A percentile compares a stretch with the other conserved stretches of the same genome.
These are phyloP conservation scores for Claviceps sp. DNA, from an alignment of 2,329 filamentous ascomycete species.

Conservation along the genomic window DNA sequence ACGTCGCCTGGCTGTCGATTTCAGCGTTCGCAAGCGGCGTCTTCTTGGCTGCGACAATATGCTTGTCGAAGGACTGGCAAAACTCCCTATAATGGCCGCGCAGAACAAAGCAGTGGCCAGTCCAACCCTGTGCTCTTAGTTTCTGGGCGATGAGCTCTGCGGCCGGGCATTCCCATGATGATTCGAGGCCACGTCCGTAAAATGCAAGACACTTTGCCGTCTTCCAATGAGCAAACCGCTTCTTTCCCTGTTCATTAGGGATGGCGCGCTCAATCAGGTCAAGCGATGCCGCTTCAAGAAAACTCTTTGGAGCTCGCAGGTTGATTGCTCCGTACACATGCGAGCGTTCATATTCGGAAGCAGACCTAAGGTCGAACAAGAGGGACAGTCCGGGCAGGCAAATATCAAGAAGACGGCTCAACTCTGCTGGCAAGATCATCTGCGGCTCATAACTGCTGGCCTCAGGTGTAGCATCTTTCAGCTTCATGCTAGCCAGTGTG, in stretches of 20 bases:
- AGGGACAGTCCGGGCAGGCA: conserved; percentile 31
- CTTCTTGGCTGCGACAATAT: conserved; percentile 32
- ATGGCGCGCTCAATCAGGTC: conserved; percentile 39
- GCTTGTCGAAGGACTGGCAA: conserved; percentile 36
- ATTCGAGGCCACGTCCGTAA: conserved; percentile 37
- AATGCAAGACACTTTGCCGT: conserved; percentile 36
- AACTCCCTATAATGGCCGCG: conserved; percentile 45
- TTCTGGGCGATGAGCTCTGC: conserved; percentile 32
- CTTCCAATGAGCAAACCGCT: conserved; percentile 32
- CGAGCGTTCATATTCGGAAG: conserved; percentile 32
- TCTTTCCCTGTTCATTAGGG: conserved; percentile 32
- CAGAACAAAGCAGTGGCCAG: conserved; percentile 37
- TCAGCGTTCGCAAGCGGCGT: conserved; percentile 27
- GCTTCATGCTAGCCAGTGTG: conserved; percentile 30
- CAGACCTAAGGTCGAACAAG: conserved; percentile 36
- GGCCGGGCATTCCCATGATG: conserved; percentile 35
- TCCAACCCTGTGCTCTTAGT: conserved; percentile 34
- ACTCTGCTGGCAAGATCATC: conserved; percentile 38
- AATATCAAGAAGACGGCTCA: conserved; percentile 37
- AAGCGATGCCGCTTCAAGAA: conserved; percentile 32
- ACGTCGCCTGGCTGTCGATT: conserved; percentile 16
- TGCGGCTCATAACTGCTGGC: conserved; percentile 19
- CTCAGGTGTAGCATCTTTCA: conserved; percentile 22
- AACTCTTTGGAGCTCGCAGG: conserved; percentile 34
- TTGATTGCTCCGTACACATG: conserved; percentile 40